Evolutionary conservation across 768 basidiomycete species (phyloP), one percentile per base, ranked within the genome.

Genomic region (Phaffia australis): DNA sequence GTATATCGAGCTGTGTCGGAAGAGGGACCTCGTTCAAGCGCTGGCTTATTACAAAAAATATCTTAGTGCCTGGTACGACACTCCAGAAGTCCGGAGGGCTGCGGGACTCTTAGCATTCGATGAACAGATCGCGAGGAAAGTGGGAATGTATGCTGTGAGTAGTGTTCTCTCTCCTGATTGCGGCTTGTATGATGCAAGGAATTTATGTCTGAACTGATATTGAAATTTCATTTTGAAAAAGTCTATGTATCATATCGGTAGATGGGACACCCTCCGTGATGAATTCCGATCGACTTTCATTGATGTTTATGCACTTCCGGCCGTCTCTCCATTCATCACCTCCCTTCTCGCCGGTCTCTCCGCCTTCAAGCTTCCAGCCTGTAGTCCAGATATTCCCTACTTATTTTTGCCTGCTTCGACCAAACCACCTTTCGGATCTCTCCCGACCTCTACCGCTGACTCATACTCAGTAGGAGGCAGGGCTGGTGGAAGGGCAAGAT

Each of bases 261-360:
- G 93, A 1, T 98, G 95, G 95, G 74, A 76, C 9, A 78, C 78
- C 3, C 83, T 98, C 48, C 82, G 86, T 27, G 81, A 82, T 60
- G 82, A 86, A 1, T 97, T 98, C 81, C 85, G 91, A 25, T 78
- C 83, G 7, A 88, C 91, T 0, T 88, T 93, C 65, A 90, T 93
- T 76, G 84, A 81, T 54, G 81, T 97, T 49, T 91, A 94, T 74
- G 85, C 85, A 14, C 81, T 98, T 52, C 89, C 94, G 0, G 84
- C 87, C 1, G 87, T 91, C 71, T 88, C 94, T 0, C 80, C 94
- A 11, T 81, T 99, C 21, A 82, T 89, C 71, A 84, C 97, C 29
- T 84, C 92, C 1, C 81, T 95, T 61, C 94, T 89, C 71, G 91
- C 90, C 16, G 95, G 95, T 7, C 81, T 99, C 8, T 86, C 89